Evolutionary conservation across 495 filamentous ascomycete species (phyloP).

Genomic region (Talaromyces liani): DNA sequence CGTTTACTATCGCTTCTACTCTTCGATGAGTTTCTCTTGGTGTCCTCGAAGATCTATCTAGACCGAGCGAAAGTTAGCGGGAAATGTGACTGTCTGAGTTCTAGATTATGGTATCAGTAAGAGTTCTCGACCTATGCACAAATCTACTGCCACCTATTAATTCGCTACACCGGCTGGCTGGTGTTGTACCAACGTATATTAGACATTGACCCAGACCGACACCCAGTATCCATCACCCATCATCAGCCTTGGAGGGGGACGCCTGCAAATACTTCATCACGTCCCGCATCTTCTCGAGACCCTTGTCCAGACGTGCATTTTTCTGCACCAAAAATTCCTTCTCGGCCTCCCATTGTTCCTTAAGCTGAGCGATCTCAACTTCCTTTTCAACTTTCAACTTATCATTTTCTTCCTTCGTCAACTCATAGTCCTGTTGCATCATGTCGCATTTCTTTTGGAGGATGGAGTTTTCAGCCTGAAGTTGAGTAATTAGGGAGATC

Average conservation of each 20-base stretch:
- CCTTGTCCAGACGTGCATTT: no score
- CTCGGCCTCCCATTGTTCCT: background rate
- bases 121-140: background rate
- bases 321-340: background rate
- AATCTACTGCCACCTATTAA: background rate
- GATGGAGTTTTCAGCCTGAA: background rate
- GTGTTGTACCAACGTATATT: background rate
- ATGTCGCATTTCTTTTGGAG: background rate
- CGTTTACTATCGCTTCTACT: background rate
- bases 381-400: background rate
- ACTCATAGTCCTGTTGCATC: background rate
- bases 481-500: background rate
- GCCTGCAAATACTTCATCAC: no score
- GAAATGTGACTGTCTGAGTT: background rate
- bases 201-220: background rate
- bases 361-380: background rate
- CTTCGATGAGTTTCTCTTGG: background rate
- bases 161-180: background rate
- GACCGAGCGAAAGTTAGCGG: background rate
- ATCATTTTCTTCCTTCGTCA: background rate
- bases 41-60: background rate
- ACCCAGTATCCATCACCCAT: background rate
- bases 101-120: background rate
- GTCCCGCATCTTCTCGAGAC: no score
- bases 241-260: no score